Evolutionary conservation across 192 early-diverging fungal species (phyloP).

Genomic region (Rhizophagus sp.): DNA sequence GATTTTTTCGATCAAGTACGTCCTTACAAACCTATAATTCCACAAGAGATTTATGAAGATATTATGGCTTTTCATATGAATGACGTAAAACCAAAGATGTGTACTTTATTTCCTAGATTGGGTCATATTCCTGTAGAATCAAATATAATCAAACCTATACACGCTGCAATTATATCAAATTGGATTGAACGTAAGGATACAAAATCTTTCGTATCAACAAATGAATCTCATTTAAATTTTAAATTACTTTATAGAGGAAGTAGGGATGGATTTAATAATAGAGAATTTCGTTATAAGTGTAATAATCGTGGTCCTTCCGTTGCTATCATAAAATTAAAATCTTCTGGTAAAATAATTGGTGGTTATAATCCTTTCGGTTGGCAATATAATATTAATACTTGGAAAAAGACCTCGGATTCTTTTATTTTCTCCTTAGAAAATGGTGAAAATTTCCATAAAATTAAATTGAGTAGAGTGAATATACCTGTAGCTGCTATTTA

Average conservation of each 20-base stretch:
- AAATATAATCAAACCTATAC: background rate
- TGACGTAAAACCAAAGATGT: background rate
- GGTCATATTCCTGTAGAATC: background rate
- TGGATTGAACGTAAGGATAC: background rate
- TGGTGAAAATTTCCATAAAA: background rate
- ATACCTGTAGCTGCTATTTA: background rate
- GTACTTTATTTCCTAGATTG: background rate
- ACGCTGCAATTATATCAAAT: background rate
- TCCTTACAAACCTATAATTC: conserved; percentile 4
- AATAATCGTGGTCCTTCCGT: background rate
- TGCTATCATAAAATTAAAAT: background rate
- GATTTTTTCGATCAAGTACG: conserved; percentile 17
- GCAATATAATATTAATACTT: background rate
- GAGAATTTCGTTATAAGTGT: background rate
- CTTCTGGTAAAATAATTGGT: background rate
- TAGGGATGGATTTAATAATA: conserved; percentile 5
- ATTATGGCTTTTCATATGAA: background rate
- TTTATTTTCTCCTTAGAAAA: background rate
- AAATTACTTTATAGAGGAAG: conserved; percentile 5
- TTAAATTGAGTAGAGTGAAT: background rate
- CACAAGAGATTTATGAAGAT: conserved; percentile 1
- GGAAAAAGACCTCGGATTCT: background rate
- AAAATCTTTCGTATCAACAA: background rate
- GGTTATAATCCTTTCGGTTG: conserved; percentile 1
- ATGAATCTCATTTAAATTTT: background rate